Base-by-base conservation (phyloP, 2,329 filamentous ascomycete species). In the Pezizomycotina sp. region DNA sequence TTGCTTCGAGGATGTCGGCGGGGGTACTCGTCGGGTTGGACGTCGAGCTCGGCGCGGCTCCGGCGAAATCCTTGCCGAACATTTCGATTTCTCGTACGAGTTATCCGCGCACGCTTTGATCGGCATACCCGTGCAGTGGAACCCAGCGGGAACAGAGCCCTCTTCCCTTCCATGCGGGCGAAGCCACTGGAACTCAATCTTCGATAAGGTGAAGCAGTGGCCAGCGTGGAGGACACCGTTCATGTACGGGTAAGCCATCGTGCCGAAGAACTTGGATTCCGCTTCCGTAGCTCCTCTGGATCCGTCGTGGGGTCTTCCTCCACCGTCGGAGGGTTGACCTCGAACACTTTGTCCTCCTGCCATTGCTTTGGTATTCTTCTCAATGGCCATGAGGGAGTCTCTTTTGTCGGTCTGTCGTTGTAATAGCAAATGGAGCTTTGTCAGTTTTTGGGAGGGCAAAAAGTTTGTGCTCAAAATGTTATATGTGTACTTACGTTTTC, bases 21-120 rank as follows among this genome's bases (percentile, higher is more conserved):
- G 57, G 9, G 59, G 60, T n/a, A 58, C 56, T 7, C 56, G n/a
- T 60, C 53, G 16, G 65, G 61, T 30, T 61, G 55, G 22, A 61
- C 60, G 23, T 65, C 66, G 19, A 63, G 59, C 36, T 62, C 63
- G 31, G 47, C 58, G 26, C 61, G 2, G 64, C 60, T 7, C 77
- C 71, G 53, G 84, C 76, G 46, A 95, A 95, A 53, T 83, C 74
- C 55, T 77, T 62, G 14, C 89, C 89, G 53, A 95, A 98, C 61
- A 77, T 65, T 59, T 80, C 73, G 38, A 95, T 76, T 61, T 98
- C 89, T 45, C 49, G 46, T 41, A 77, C 73, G 28, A 98, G 71
- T 95, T 95, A 64, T 98, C 86, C 36, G 89, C 83, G 53, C 81
- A 91, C 4, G 89, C 84, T 61, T 93, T 93, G 65, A 98, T 98